These are phyloP conservation scores for Pisolithus microcarpus DNA, from an alignment of 768 basidiomycete species.

Conservation along the genomic window DNA sequence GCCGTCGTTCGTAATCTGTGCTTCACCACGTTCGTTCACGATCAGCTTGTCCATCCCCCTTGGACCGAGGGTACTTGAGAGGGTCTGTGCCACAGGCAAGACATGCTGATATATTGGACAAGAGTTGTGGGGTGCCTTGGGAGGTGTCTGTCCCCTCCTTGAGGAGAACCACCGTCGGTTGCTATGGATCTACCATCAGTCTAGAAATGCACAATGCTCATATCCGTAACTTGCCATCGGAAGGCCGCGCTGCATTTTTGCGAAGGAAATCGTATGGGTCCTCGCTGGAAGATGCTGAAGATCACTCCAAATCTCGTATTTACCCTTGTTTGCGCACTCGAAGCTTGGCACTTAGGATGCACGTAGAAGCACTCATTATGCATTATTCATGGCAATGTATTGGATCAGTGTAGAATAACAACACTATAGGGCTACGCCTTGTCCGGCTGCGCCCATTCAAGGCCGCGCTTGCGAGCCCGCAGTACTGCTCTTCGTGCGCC, in stretches of 20 bases:
- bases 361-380: no score
- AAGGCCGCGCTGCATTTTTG: constrained; percentile 78
- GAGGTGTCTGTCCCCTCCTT: constrained; percentile 95
- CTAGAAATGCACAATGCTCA: not conserved
- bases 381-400: not conserved
- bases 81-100: constrained; percentile 86
- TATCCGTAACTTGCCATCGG: constrained; percentile 54
- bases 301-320: constrained; percentile 9
- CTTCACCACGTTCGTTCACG: constrained; percentile 87
- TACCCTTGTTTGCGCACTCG: constrained; percentile 15
- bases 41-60: constrained; percentile 99
- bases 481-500: constrained; percentile 40
- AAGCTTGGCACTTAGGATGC: no score
- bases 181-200: constrained; percentile 42
- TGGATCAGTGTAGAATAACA: not conserved
- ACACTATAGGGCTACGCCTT: not conserved
- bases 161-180: constrained; percentile 96
- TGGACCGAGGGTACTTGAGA: constrained; percentile 93
- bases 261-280: constrained; percentile 6
- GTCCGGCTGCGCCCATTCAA: constrained; percentile 4
- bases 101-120: constrained; percentile 96
- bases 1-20: constrained; percentile 99
- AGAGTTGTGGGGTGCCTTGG: constrained; percentile 85
- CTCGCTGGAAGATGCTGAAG: constrained; percentile 1
- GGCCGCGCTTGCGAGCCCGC: constrained; percentile 22